Evolutionary conservation across 768 basidiomycete species (phyloP).

Genomic region (Pholiota conissans): DNA sequence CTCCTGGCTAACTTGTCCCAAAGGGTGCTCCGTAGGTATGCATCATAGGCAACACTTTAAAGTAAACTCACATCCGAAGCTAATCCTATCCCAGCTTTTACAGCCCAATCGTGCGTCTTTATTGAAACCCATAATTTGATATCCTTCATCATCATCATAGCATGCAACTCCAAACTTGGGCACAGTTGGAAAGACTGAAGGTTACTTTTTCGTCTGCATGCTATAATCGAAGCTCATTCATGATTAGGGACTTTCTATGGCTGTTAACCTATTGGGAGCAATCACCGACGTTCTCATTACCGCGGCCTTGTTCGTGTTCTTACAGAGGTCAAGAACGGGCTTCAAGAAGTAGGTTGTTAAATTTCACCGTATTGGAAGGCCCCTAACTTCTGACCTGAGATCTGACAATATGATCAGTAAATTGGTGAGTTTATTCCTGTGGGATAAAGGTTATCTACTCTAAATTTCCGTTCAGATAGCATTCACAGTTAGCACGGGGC

Average conservation of each 20-base stretch:
- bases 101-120: slow-evolving; percentile 42
- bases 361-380: not conserved
- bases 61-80: slow-evolving; percentile 1
- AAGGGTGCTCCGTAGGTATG: slow-evolving; percentile 45
- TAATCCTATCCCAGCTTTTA: slow-evolving; percentile 36
- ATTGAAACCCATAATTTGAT: not conserved
- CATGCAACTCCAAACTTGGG: slow-evolving; percentile 42
- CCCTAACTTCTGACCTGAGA: slow-evolving; percentile 21
- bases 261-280: slow-evolving; percentile 54
- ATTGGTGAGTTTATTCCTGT: slow-evolving; percentile 30
- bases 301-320: slow-evolving; percentile 46
- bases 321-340: slow-evolving; percentile 51
- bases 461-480: slow-evolving; percentile 36
- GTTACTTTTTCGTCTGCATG: slow-evolving; percentile 17
- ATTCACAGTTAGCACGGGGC: slow-evolving; percentile 56
- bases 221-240: slow-evolving; percentile 4
- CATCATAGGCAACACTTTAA: not conserved
- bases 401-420: slow-evolving; percentile 56
- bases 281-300: slow-evolving; percentile 52
- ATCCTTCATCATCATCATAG: slow-evolving; percentile 25
- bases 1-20: not conserved
- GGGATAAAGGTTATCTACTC: not conserved
- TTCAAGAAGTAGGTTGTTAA: slow-evolving; percentile 43
- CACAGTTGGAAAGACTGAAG: slow-evolving; percentile 44
- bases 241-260: slow-evolving; percentile 51